phyloP scores from a whole-genome alignment of 2,329 filamentous ascomycete species.

The Ophiocordyceps camponoti-leonardi region DNA sequence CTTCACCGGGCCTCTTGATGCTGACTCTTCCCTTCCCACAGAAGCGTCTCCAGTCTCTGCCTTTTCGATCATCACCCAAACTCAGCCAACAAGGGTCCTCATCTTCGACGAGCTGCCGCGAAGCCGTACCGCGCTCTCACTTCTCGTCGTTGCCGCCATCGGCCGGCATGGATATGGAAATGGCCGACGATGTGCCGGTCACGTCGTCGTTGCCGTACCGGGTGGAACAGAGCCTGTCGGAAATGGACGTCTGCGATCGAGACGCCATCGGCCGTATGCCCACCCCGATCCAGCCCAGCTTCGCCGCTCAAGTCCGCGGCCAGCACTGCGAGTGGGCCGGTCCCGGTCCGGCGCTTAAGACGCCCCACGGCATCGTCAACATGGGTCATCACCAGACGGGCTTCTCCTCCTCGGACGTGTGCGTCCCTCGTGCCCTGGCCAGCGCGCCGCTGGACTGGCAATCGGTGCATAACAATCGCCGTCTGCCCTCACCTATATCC shows the following conservation, averaged over 20 bases:
- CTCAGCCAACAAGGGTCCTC: conserved; percentile 12
- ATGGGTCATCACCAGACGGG: conserved; percentile 22
- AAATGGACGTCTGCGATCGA: not conserved
- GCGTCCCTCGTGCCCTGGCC: conserved; percentile 30
- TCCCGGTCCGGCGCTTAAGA: conserved; percentile 14
- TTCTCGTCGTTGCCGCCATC: conserved; percentile 16
- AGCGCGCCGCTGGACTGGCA: conserved; percentile 28
- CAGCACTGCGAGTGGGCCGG: conserved; percentile 26
- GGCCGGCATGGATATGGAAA: conserved; percentile 29
- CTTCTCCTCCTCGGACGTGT: conserved; percentile 22
- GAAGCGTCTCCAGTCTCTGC: conserved; percentile 38
- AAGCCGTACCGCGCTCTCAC: conserved; percentile 13
- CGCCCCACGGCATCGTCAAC: conserved; percentile 18
- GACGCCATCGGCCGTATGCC: conserved; percentile 30
- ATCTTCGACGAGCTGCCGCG: conserved; percentile 18
- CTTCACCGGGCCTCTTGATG: conserved; percentile 5
- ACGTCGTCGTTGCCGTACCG: conserved; percentile 5
- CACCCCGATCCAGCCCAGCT: conserved; percentile 41
- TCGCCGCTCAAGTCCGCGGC: conserved; percentile 37
- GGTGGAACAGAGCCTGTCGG: conserved; percentile 4
- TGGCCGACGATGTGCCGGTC: conserved; percentile 19
- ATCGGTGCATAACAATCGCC: conserved; percentile 32
- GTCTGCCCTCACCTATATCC: conserved; percentile 42
- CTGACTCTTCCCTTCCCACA: conserved; percentile 7
- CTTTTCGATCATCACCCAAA: conserved; percentile 27